Percentiles rank a stretch among this genome's conserved stretches.
Conservation (phyloP, 2,329 filamentous ascomycete genomes). For the Thielaviopsis punctulata region DNA sequence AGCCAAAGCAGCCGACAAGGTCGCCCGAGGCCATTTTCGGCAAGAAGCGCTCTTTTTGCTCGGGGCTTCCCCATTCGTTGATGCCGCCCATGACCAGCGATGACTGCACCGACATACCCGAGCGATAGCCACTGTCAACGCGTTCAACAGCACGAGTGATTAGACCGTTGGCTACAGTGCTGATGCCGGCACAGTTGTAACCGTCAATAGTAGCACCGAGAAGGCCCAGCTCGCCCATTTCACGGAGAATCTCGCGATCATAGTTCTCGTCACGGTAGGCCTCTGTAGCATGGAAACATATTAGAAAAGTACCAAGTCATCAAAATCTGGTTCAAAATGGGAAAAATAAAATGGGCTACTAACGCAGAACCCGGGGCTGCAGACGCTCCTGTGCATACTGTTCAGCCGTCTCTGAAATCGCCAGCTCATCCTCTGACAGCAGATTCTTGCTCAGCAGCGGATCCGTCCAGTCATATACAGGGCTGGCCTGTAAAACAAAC, state of each 20-base stretch:
- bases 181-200: constrained; percentile 76
- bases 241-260: constrained; percentile 66
- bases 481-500: background rate
- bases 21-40: constrained; percentile 70
- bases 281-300: constrained; percentile 38
- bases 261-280: constrained; percentile 74
- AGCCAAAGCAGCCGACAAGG: constrained; percentile 67
- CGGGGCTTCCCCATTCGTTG: constrained; percentile 67
- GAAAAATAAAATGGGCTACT: constrained; percentile 16
- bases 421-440: constrained; percentile 77
- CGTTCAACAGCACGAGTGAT: constrained; percentile 83
- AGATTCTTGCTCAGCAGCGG: constrained; percentile 59
- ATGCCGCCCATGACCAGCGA: constrained; percentile 90
- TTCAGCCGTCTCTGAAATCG: constrained; percentile 79
- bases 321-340: too few species aligned
- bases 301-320: too few species aligned
- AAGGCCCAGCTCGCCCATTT: constrained; percentile 87
- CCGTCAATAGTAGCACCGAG: constrained; percentile 74
- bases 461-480: constrained; percentile 75
- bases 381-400: constrained; percentile 86
- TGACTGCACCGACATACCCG: constrained; percentile 84
- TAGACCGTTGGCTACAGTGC: constrained; percentile 72
- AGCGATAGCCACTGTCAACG: constrained; percentile 81
- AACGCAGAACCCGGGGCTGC: constrained; percentile 72
- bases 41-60: constrained; percentile 73